Percentiles rank a stretch among this genome's conserved stretches.
Evolutionary conservation across 2,329 filamentous ascomycete species (phyloP).

Genomic region (Zymoseptoria tritici): DNA sequence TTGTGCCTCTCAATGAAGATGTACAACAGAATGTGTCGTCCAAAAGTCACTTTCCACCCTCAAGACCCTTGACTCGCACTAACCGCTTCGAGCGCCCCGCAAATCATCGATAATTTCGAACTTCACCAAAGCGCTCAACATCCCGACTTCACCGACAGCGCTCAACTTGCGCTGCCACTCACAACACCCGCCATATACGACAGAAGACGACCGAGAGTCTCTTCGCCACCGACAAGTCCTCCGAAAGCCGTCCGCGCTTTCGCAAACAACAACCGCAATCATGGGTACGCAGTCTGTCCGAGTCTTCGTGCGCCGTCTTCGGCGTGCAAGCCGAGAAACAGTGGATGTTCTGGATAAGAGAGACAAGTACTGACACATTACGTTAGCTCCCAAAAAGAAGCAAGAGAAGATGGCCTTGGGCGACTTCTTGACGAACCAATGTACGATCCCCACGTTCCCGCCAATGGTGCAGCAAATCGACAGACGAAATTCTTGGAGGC

Average conservation of each 20-base stretch:
- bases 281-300: slow-evolving; percentile 41
- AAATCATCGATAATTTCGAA: background rate
- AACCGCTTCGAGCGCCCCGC: background rate
- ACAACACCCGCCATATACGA: slow-evolving; percentile 1
- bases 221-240: background rate
- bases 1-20: background rate
- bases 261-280: slow-evolving; percentile 45
- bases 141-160: slow-evolving; percentile 3
- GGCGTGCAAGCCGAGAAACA: background rate
- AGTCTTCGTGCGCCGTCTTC: slow-evolving; percentile 4
- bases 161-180: slow-evolving; percentile 1
- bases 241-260: slow-evolving; percentile 10
- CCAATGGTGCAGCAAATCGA: background rate
- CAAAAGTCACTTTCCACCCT: background rate
- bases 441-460: slow-evolving; percentile 42
- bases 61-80: background rate
- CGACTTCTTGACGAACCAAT: slow-evolving; percentile 87
- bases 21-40: background rate
- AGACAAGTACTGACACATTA: background rate
- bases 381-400: slow-evolving; percentile 65
- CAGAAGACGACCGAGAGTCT: slow-evolving; percentile 4
- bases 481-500: background rate
- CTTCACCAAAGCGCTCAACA: background rate
- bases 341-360: background rate
- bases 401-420: slow-evolving; percentile 95